phyloP scores from a whole-genome alignment of 2,329 filamentous ascomycete species.

The Daldinia eschscholtzii region DNA sequence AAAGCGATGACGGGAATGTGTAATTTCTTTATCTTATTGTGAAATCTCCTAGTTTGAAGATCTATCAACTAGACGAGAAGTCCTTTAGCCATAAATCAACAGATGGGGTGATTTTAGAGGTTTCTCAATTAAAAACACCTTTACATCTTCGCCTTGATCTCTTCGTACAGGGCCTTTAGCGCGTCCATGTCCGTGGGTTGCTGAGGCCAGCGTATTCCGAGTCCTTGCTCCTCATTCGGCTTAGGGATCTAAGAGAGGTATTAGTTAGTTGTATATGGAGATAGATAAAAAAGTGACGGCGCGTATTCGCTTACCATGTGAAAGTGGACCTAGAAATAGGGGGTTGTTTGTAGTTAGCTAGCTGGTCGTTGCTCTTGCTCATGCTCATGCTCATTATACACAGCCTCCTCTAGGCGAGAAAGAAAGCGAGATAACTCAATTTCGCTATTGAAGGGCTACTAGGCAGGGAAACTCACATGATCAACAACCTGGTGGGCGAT shows the following conservation, averaged over 20 bases:
- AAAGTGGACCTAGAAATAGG: conserved; percentile 78
- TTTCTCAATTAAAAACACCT: conserved; percentile 12
- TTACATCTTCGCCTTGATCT: conserved; percentile 91
- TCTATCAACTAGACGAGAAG: conserved; percentile 12
- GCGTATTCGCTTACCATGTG: conserved; percentile 77
- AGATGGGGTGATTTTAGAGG: not conserved
- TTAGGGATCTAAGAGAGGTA: conserved; percentile 82
- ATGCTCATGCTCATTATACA: not conserved
- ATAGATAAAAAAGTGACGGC: not conserved
- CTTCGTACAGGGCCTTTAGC: conserved; percentile 82
- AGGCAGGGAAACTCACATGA: conserved; percentile 74
- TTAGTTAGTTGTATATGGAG: conserved; percentile 22
- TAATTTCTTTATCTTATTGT: conserved; percentile 13
- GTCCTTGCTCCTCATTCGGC: conserved; percentile 83
- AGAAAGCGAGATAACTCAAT: no score
- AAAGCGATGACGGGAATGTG: conserved; percentile 13
- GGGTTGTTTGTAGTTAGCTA: conserved; percentile 18
- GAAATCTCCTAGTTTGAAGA: not conserved
- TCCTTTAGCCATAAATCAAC: not conserved
- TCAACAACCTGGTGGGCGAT: conserved; percentile 93
- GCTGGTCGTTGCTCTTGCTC: not conserved
- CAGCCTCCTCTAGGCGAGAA: not conserved
- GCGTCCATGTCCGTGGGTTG: conserved; percentile 82
- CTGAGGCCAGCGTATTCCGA: conserved; percentile 84
- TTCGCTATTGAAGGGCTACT: no score